Evolutionary conservation across 371 early-diverging fungal genomes (phyloP).

Genomic region (Mortierella sp.): DNA sequence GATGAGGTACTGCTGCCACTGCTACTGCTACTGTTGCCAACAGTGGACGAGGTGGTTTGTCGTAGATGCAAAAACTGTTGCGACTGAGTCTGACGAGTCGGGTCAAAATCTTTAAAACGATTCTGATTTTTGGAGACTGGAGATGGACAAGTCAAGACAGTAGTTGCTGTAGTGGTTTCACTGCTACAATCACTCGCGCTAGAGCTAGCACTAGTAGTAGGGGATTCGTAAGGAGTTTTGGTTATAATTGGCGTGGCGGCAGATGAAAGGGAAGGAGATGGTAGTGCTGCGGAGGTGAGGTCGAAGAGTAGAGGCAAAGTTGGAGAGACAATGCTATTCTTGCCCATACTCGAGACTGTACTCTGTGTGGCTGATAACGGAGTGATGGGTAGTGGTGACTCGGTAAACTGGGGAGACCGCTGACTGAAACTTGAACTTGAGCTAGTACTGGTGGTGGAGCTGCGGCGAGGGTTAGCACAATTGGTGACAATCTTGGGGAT

Average conservation of each 20-base stretch:
- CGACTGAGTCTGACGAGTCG: neutral
- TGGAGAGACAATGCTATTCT: constrained; percentile 5
- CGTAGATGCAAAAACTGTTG: neutral
- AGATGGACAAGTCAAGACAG: neutral
- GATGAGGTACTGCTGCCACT: constrained; percentile 1
- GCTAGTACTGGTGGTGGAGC: neutral
- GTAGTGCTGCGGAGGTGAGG: constrained; percentile 43
- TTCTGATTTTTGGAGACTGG: too few relatives aligned
- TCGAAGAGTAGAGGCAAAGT: constrained; percentile 37
- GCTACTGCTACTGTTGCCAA: neutral
- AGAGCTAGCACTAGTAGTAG: neutral
- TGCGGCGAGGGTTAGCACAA: neutral
- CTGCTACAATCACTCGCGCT: neutral
- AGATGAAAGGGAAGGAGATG: neutral
- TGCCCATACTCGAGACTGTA: neutral
- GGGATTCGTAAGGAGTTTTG: too few relatives aligned
- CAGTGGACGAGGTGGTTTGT: neutral
- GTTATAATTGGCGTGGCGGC: neutral
- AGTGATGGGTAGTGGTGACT: neutral
- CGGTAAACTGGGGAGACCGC: neutral
- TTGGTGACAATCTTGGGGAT: neutral
- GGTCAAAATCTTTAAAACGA: neutral
- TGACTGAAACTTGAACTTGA: neutral
- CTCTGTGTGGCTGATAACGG: neutral
- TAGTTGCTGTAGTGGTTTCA: neutral